Base-by-base conservation (phyloP, 306 rosid species). In the Rosa chinensis region DNA sequence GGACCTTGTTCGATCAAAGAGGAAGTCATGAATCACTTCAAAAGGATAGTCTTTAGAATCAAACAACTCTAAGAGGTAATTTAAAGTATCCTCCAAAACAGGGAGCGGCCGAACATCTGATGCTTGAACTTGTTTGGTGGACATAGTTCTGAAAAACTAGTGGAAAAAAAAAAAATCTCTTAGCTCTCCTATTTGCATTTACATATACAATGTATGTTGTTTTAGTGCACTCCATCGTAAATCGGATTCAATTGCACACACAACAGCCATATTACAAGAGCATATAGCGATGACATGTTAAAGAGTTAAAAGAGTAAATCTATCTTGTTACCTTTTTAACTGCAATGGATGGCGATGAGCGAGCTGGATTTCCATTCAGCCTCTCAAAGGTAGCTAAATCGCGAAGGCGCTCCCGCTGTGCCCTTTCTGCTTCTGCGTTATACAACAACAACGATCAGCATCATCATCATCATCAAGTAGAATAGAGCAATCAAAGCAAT, bases 321-420 rank as follows among this genome's bases (percentile, higher is more conserved):
- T 56, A 2, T n/a, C 28, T 10, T 3, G 53, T 13, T 81, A 95
- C 98, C 91, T 95, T 95, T 88, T 95, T 95, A 47, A 91, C 96
- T 0, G 97, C 99, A 53, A 92, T 87, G 77, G 37, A 84, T 11
- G 94, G 84, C 53, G 97, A 92, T 17, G 99, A 87, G 74, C 84
- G 88, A 78, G 90, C 10, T 67, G 89, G 92, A 78, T 89, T 86
- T 53, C 93, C 92, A 72, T 90, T 40, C 13, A 91, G 76, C 94
- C 97, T 91, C 89, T 95, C 98, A 80, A 95, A 95, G 77, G 89
- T 83, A 32, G 99, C 96, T 85, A 95, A 91, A 85, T 95, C 99
- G 20, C 89, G 86, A 48, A 92, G 80, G 75, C 86, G 84, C 88
- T 92, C 98, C 0, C 98, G 95, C 79, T 89, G 97, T 14, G 82